Conservation (phyloP, 345 rosid species). For the sweet orange (Citrus sinensis) region DVS_A1.0 CM039165.1:9185501-9186000, state of each 20-base stretch:
- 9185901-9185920: neutral
- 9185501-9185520: conserved; percentile 98
- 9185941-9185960: conserved; percentile 90
- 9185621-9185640: conserved; percentile 89
- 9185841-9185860: conserved; percentile 60
- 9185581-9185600: conserved; percentile 52
- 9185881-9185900: too few relatives aligned
- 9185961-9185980: conserved; percentile 58
- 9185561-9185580: conserved; percentile 57
- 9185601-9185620: conserved; percentile 86
- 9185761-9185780: conserved; percentile 60
- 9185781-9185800: conserved; percentile 85
- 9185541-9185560: conserved; percentile 79
- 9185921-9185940: conserved; percentile 66
- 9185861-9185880: conserved; percentile 34
- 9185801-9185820: conserved; percentile 80
- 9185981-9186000: conserved; percentile 77
- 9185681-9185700: conserved; percentile 94
- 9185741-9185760: conserved; percentile 77
- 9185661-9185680: conserved; percentile 70
- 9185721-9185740: conserved; percentile 36
- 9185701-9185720: conserved; percentile 61
- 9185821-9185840: conserved; percentile 72
- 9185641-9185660: conserved; percentile 64
- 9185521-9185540: conserved; percentile 81